Percentiles rank a stretch among this genome's conserved stretches.
These are phyloP conservation scores for Penicillium canariense DNA, from an alignment of 495 filamentous ascomycete genomes.

Conservation along the genomic window DNA sequence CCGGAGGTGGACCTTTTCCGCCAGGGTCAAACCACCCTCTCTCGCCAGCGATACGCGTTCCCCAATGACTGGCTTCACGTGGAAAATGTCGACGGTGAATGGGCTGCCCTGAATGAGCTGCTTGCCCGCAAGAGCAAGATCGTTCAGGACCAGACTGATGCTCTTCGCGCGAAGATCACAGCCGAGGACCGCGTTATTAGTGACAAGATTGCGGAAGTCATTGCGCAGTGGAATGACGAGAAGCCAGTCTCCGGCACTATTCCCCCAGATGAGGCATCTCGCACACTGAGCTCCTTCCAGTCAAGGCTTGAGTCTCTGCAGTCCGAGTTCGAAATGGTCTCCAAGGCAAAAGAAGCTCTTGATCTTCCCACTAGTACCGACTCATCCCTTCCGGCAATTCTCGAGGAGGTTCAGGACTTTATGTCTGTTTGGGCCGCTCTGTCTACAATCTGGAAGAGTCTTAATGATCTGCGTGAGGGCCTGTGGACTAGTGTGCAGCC, in stretches of 20 bases:
- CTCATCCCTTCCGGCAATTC: conserved; percentile 70
- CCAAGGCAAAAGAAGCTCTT: conserved; percentile 92
- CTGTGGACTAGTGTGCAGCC: conserved; percentile 93
- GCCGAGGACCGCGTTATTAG: conserved; percentile 90
- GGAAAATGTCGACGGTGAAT: conserved; percentile 90
- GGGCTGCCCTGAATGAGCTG: conserved; percentile 86
- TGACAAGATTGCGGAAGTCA: conserved; percentile 81
- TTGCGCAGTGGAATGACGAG: conserved; percentile 84
- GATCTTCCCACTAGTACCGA: conserved; percentile 79
- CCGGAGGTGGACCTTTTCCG: conserved; percentile 94
- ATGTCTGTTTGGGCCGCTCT: conserved; percentile 96
- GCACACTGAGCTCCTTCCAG: conserved; percentile 77
- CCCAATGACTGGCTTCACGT: conserved; percentile 89
- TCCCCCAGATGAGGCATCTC: conserved; percentile 79
- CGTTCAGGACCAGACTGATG: conserved; percentile 93
- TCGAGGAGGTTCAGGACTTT: conserved; percentile 98
- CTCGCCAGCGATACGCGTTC: conserved; percentile 88
- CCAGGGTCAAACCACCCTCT: conserved; percentile 87
- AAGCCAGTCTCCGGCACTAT: conserved; percentile 95
- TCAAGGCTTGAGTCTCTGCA: conserved; percentile 74
- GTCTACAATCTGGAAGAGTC: conserved; percentile 92
- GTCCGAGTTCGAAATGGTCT: conserved; percentile 88
- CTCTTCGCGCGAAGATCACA: conserved; percentile 88
- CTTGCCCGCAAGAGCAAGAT: conserved; percentile 87
- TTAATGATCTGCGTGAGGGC: conserved; percentile 88